phyloP scores from a whole-genome alignment of 441 rosid species.

The Mallotus japonicus region DNA sequence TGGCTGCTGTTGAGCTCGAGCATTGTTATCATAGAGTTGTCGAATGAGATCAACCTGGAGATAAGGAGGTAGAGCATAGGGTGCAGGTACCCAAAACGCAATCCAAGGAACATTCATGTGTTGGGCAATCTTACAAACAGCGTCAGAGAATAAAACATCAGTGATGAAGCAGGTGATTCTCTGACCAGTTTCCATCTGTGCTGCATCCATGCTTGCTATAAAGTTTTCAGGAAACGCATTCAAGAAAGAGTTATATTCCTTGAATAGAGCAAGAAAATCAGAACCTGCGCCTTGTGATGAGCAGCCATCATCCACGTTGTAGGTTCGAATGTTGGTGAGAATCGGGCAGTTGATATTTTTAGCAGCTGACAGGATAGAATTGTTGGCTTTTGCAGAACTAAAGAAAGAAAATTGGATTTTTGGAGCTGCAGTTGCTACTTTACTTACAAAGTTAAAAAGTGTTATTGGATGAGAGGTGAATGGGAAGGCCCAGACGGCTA shows the following conservation, averaged over 20 bases:
- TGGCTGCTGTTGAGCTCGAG: background rate
- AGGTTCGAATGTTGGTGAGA: background rate
- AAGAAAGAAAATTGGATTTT: conserved; percentile 10
- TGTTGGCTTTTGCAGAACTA: background rate
- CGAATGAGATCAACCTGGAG: background rate
- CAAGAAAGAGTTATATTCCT: background rate
- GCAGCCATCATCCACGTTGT: background rate
- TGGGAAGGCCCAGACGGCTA: conserved; percentile 2
- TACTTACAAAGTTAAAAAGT: background rate
- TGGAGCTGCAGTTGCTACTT: background rate
- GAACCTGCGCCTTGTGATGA: no score
- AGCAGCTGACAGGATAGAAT: no score
- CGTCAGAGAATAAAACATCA: background rate
- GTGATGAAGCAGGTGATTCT: conserved; percentile 3
- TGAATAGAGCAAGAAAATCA: background rate
- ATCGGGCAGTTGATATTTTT: no score
- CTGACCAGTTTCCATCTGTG: background rate
- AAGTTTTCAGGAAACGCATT: background rate
- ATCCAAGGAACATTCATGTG: conserved; percentile 8
- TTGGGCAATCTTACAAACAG: background rate
- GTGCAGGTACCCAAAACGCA: background rate
- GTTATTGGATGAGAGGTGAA: background rate
- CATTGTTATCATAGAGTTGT: background rate
- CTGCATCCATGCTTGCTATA: background rate
- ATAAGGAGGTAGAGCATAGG: background rate